Percentiles rank a stretch among this genome's conserved stretches.
These are phyloP conservation scores for Verticillium longisporum DNA, from an alignment of 2,329 filamentous ascomycete genomes.

Conservation along the genomic window DNA sequence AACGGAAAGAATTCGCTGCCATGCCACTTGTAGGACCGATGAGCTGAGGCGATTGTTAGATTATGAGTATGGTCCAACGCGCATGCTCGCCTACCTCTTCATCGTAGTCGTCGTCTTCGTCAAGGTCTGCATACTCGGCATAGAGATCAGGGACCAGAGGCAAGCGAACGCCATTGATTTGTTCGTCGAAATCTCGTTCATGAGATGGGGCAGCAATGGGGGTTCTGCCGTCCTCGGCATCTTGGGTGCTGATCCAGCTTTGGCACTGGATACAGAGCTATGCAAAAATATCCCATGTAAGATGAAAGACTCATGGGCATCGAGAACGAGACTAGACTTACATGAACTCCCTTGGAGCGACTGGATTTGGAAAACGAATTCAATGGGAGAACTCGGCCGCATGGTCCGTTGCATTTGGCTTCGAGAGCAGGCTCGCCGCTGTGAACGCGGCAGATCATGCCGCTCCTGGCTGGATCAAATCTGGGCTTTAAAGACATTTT, in stretches of 20 bases:
- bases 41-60: constrained; percentile 1
- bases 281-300: not conserved
- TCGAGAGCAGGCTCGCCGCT: constrained; percentile 16
- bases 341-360: constrained; percentile 19
- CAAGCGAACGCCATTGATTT: not conserved
- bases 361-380: constrained; percentile 22
- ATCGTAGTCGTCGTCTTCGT: constrained; percentile 3
- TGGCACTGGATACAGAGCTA: constrained; percentile 27
- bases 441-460: constrained; percentile 30
- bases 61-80: not conserved
- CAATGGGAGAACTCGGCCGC: constrained; percentile 17
- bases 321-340: constrained; percentile 12
- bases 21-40: constrained; percentile 6
- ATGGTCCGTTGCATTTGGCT: constrained; percentile 22
- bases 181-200: constrained; percentile 1
- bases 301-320: not conserved
- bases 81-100: not conserved
- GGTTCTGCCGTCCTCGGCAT: constrained; percentile 17
- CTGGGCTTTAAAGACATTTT: constrained; percentile 15
- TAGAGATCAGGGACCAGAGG: constrained; percentile 1
- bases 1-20: not conserved
- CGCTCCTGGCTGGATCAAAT: constrained; percentile 21
- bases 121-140: not conserved
- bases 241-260: constrained; percentile 27
- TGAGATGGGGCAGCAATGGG: constrained; percentile 6